These are phyloP conservation scores for Fereydounia khargensis DNA, from an alignment of 1,284 basidiomycete genomes.

Conservation along the genomic window DNA sequence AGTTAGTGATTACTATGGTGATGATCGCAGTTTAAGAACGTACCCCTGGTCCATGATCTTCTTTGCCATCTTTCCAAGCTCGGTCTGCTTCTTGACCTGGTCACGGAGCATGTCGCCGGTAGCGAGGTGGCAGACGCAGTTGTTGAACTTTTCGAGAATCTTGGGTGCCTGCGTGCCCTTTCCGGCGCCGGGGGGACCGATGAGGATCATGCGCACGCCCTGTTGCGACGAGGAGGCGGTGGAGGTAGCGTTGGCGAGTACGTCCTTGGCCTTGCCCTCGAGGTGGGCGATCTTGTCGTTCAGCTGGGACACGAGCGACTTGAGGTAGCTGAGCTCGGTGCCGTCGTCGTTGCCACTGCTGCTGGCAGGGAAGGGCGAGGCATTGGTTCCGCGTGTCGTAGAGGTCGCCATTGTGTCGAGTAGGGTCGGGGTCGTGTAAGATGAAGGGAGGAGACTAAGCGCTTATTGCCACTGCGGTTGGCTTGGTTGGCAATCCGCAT, in stretches of 20 bases:
- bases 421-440: neutral
- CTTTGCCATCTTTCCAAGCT: conserved; percentile 87
- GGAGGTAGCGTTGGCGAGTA: too few relatives aligned
- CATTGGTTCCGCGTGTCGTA: neutral
- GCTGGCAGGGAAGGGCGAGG: neutral
- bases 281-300: conserved; percentile 49
- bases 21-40: too few relatives aligned
- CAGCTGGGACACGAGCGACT: conserved; percentile 51
- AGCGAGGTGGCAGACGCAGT: conserved; percentile 91
- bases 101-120: conserved; percentile 98
- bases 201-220: conserved; percentile 73
- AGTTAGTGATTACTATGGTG: too few relatives aligned
- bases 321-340: conserved; percentile 51
- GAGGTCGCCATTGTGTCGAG: neutral
- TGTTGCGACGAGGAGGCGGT: conserved; percentile 4
- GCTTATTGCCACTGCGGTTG: too few relatives aligned
- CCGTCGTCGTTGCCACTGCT: neutral
- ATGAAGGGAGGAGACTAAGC: neutral
- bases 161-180: conserved; percentile 97
- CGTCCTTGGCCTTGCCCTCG: conserved; percentile 24
- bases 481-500: too few relatives aligned
- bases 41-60: conserved; percentile 83
- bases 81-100: conserved; percentile 83
- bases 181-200: conserved; percentile 97
- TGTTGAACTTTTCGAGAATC: conserved; percentile 78